Base-by-base conservation (phyloP, 768 basidiomycete genomes). In the Saitozyma sp. region DNA sequence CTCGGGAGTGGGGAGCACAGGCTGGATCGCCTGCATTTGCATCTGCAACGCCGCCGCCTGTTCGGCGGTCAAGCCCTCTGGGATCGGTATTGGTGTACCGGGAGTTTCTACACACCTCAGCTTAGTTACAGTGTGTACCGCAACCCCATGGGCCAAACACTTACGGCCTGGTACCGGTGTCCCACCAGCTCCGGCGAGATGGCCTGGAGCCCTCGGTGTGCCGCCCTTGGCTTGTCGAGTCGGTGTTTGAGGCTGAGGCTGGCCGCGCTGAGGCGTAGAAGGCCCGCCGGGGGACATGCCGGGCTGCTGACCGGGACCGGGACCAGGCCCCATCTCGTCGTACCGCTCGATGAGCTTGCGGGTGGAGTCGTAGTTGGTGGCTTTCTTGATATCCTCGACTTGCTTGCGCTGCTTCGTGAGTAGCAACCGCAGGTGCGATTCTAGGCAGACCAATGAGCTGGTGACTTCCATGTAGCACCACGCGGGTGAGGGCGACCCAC, bases 321-420 rank as follows among this genome's bases (percentile, higher is more conserved):
- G 48, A 9, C 62, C 58, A 43, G n/a, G 43, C n/a, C 58, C 39
- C 20, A 46, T 20, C 43, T 89, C 90, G 66, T 95, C 95, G 71
- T 96, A 97, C 61, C 87, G 86, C 76, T 95, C 92, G 16, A 99
- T 83, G 50, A 99, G 83, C 69, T 89, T 91, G 56, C 90, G 87
- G 38, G 93, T 99, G 10, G 86, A 86, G 76, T 99, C 91, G 79
- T 91, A 99, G 69, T 97, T 95, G 1, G 94, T 97, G 78, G 90
- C 92, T 82, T 92, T 92, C 84, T 99, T 99, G 68, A 98, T 91
- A 69, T 96, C 94, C 66, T 95, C 92, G 43, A 99, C 85, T 74
- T 90, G 92, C 20, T 84, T 83, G 17, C 90, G 88, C 65, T 94
- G 92, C 71, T 88, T 83, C 73, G 88, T 88, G 74, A 89, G 84